Conservation (phyloP, 2,329 filamentous ascomycete species). For the Penicillium sp. region DNA sequence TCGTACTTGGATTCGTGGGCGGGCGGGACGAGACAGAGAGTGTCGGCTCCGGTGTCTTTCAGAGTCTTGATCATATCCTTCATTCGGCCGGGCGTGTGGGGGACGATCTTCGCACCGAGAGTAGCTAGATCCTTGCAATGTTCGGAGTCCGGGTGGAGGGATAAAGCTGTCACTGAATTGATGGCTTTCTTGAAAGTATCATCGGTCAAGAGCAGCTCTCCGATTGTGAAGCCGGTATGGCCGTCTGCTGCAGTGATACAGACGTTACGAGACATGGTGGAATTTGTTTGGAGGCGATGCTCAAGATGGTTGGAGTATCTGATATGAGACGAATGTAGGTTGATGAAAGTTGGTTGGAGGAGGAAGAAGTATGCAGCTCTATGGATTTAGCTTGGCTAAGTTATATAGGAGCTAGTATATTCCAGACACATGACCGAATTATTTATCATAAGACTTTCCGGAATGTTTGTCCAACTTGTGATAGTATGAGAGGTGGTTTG, state of each 20-base stretch:
- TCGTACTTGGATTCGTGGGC: conserved; percentile 47
- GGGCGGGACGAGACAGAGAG: conserved; percentile 51
- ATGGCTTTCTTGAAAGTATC: conserved; percentile 44
- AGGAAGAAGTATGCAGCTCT: no score
- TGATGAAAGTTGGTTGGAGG: no score
- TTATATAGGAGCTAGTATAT: no score
- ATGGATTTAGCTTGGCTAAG: no score
- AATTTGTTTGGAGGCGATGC: no score
- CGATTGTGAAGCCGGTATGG: conserved; percentile 51
- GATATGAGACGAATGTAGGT: no score
- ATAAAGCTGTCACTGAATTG: conserved; percentile 42
- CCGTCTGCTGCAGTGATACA: conserved; percentile 51
- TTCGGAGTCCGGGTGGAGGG: conserved; percentile 40
- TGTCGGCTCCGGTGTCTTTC: conserved; percentile 45
- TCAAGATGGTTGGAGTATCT: no score
- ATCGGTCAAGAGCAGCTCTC: conserved; percentile 34
- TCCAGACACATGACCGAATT: no score
- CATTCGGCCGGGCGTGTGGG: conserved; percentile 43
- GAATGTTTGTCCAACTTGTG: no score
- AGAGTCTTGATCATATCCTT: conserved; percentile 41
- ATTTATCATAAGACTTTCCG: no score
- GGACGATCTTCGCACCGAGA: conserved; percentile 44
- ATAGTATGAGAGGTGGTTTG: no score
- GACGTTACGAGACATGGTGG: conserved; percentile 34
- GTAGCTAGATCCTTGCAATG: conserved; percentile 42